Evolutionary conservation across 208 protist genomes (phyloP), one percentile per base, ranked within the genome.

Genomic region (Porcisia deanei): DNA sequence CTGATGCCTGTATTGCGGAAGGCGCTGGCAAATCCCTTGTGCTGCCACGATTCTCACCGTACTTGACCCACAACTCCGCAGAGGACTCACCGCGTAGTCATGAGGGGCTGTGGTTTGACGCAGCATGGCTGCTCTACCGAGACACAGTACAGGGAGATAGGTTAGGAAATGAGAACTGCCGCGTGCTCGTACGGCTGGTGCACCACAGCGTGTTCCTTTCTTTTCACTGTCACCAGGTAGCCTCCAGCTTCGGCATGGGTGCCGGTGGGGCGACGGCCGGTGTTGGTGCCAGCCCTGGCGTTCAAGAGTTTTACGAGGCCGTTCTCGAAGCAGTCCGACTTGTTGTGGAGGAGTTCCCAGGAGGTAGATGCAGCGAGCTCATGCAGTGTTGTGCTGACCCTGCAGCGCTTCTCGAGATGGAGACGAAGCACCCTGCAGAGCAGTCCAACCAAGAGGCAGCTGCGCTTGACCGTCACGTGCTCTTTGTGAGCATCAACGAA

Each of bases 161-260:
- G 25, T 14, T 37, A 1, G 25, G 25, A 30, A 12, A 53, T 22
- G 75, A 80, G 37, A 72, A 73, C 22, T 86, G 85, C 43, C 85
- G 92, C 20, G 90, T 90, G 18, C 74, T 95, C 9, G 61, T 95
- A 52, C 92, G 92, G 22, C 82, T 97, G 71, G 85, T 95, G 45
- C 80, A 90, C 7, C 92, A 94, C 83, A 92, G 90, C 4, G 83
- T 97, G 22, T 93, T 95, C 68, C 61, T 94, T 5, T 87, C 87
- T n/a, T 94, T 94, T 61, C 87, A 96, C 74, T 85, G 86, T 68
- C 77, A 88, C 41, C 71, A 76, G 52, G 80, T 80, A 54, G 60
- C 76, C 37, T 37, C 53, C 2, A 66, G 47, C 20, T 63, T 16
- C 63, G 58, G 54, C 67, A 54, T 49, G 37, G 57, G 59, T 34